A percentile compares a stretch with the other conserved stretches of the same genome.
phyloP scores from a whole-genome alignment of 805 yeast species.

The Metschnikowia matae region DNA sequence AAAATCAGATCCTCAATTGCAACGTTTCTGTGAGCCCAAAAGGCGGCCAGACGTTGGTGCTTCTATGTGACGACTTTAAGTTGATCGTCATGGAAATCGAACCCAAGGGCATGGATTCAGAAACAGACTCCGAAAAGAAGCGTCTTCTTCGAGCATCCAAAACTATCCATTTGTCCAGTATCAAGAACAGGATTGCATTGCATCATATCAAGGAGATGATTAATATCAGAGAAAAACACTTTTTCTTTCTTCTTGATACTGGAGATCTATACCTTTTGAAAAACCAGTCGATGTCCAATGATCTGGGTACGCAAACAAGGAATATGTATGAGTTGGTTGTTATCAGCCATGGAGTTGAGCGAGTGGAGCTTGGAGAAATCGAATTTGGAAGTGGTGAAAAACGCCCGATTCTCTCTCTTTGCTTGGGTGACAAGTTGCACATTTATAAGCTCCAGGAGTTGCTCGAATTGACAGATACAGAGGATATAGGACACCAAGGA shows the following conservation, averaged over 20 bases:
- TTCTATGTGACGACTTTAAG: slow-evolving; percentile 29
- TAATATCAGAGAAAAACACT: slow-evolving; percentile 29
- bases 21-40: slow-evolving; percentile 11
- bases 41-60: slow-evolving; percentile 15
- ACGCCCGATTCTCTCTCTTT: slow-evolving; percentile 26
- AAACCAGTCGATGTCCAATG: slow-evolving; percentile 20
- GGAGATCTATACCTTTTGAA: slow-evolving; percentile 39
- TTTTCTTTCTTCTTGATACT: slow-evolving; percentile 31
- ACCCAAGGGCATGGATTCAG: slow-evolving; percentile 1
- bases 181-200: slow-evolving; percentile 25
- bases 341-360: slow-evolving; percentile 29
- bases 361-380: slow-evolving; percentile 25
- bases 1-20: slow-evolving; percentile 19
- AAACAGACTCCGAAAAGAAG: slow-evolving; percentile 5
- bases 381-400: slow-evolving; percentile 11
- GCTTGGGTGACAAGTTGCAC: slow-evolving; percentile 36
- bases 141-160: slow-evolving; percentile 14
- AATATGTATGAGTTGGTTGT: slow-evolving; percentile 35
- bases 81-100: slow-evolving; percentile 26
- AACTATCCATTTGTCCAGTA: slow-evolving; percentile 34
- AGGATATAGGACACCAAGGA: not conserved
- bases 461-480: slow-evolving; percentile 18
- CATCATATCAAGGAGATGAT: slow-evolving; percentile 21
- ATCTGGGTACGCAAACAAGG: slow-evolving; percentile 13
- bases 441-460: slow-evolving; percentile 26